Conservation (phyloP, 768 basidiomycete genomes). For the Podaxis carcinomalis region DNA sequence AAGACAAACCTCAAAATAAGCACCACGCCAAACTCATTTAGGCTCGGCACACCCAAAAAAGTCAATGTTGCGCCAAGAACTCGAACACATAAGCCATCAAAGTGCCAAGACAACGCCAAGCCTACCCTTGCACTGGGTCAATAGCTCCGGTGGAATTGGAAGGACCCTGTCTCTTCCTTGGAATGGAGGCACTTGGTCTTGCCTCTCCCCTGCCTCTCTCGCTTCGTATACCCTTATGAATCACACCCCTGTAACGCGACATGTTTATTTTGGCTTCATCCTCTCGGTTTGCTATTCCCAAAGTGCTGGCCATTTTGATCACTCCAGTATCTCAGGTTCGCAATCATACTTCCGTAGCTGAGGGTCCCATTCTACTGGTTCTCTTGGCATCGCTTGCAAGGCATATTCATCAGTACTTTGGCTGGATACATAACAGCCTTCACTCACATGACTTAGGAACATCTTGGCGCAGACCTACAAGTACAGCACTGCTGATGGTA, state of each 20-base stretch:
- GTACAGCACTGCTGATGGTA: too few species aligned
- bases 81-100: neutral
- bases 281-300: neutral
- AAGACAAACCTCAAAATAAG: slow-evolving; percentile 14
- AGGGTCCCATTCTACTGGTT: neutral
- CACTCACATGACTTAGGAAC: neutral
- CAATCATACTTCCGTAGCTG: neutral
- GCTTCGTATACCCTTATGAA: neutral
- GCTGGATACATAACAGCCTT: neutral
- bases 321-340: neutral
- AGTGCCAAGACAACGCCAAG: slow-evolving; percentile 6
- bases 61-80: neutral
- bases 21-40: slow-evolving; percentile 16
- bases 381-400: neutral
- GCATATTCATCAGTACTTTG: neutral
- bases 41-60: slow-evolving; percentile 10
- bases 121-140: neutral
- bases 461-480: too few species aligned
- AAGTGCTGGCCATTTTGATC: neutral
- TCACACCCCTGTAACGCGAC: neutral
- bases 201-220: neutral
- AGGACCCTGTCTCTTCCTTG: neutral
- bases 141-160: neutral
- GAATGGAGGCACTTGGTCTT: neutral
- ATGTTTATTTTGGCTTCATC: neutral